These are phyloP conservation scores for Papilionanthe hybrid DNA, from an alignment of 116 monocot genomes.

Conservation along the genomic window DNA sequence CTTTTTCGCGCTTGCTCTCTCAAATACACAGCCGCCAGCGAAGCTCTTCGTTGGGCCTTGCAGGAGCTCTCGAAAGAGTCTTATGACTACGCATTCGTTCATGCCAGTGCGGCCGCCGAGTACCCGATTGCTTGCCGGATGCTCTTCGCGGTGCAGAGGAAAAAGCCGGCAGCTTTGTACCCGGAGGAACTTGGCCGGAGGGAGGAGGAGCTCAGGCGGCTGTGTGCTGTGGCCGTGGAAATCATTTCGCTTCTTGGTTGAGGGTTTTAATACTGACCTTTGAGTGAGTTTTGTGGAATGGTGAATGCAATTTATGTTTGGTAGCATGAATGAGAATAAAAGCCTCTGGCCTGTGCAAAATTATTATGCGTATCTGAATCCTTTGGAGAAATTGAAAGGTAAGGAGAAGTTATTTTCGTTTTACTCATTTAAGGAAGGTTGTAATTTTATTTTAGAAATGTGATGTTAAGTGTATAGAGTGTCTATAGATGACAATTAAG, in stretches of 20 bases:
- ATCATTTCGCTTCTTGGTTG: slow-evolving; percentile 41
- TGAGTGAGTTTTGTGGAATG: not conserved
- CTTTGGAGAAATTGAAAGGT: too few species aligned
- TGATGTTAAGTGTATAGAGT: too few species aligned
- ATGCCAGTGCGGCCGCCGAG: slow-evolving; percentile 44
- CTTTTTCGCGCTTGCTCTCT: slow-evolving; percentile 25
- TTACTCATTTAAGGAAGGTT: too few species aligned
- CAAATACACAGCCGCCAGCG: slow-evolving; percentile 29
- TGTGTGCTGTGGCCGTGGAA: slow-evolving; percentile 36
- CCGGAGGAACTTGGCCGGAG: slow-evolving; percentile 31
- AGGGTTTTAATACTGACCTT: not conserved
- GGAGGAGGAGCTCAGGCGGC: slow-evolving; percentile 28
- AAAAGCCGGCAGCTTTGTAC: slow-evolving; percentile 10
- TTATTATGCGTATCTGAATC: too few species aligned
- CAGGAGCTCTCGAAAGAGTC: slow-evolving; percentile 10
- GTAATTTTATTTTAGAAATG: too few species aligned
- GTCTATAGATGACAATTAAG: too few species aligned
- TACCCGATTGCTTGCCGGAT: slow-evolving; percentile 37
- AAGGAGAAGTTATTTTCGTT: too few species aligned
- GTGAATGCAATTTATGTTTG: too few species aligned
- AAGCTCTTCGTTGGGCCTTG: slow-evolving; percentile 22
- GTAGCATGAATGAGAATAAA: too few species aligned
- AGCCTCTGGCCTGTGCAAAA: too few species aligned
- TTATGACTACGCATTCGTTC: slow-evolving; percentile 39
- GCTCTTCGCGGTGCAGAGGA: slow-evolving; percentile 15